Conservation (phyloP, 1,139 yeast genomes). For the Zygotorulaspora mrakii region DNA sequence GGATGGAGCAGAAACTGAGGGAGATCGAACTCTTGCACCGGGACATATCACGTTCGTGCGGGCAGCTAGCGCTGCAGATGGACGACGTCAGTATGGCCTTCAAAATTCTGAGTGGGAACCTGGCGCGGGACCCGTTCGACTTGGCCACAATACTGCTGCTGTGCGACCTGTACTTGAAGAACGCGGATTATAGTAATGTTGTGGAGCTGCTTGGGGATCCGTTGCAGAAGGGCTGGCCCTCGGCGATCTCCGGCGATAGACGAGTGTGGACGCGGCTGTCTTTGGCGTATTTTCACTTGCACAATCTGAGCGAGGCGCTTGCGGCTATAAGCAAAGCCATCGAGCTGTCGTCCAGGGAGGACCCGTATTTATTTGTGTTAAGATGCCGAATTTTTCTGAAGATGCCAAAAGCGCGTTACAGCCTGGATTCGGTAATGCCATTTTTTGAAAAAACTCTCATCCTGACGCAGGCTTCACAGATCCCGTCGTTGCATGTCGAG, state of each 20-base stretch:
- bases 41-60: constrained; percentile 22
- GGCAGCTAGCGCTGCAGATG: constrained; percentile 25
- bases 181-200: constrained; percentile 18
- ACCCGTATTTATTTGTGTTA: constrained; percentile 15
- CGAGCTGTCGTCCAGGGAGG: constrained; percentile 5
- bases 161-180: constrained; percentile 19
- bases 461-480: constrained; percentile 13
- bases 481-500: constrained; percentile 18
- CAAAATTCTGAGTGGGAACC: constrained; percentile 16
- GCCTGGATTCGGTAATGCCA: constrained; percentile 14
- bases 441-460: constrained; percentile 19
- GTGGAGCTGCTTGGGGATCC: constrained; percentile 12
- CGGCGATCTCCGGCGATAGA: constrained; percentile 6
- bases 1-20: constrained; percentile 5
- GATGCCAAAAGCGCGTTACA: constrained; percentile 12
- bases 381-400: constrained; percentile 21
- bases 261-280: constrained; percentile 19
- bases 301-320: constrained; percentile 17
- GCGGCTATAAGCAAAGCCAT: constrained; percentile 17
- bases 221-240: constrained; percentile 5
- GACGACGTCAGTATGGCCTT: constrained; percentile 19
- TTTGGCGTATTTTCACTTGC: constrained; percentile 19
- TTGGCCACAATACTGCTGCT: constrained; percentile 18
- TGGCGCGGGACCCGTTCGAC: constrained; percentile 21
- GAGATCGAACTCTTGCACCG: constrained; percentile 11